Evolutionary conservation across 2,329 filamentous ascomycete genomes (phyloP).

Genomic region (Fusarium sp.): DNA sequence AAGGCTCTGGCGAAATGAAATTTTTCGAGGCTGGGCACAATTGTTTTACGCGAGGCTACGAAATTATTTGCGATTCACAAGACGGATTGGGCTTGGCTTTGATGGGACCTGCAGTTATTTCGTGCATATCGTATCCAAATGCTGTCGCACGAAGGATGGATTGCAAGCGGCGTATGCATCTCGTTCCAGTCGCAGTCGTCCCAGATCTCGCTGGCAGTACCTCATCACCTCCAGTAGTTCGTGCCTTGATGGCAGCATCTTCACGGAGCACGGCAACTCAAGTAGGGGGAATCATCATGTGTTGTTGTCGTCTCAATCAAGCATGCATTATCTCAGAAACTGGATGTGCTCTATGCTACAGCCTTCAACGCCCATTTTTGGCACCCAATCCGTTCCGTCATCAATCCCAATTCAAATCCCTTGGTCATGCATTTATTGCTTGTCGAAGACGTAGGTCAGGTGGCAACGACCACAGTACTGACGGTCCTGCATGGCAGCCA

Average conservation of each 20-base stretch:
- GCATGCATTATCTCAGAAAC: constrained; percentile 55
- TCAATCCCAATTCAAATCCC: constrained; percentile 46
- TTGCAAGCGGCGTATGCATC: neutral
- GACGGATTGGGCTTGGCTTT: neutral
- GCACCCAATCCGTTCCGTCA: constrained; percentile 49
- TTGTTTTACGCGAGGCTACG: constrained; percentile 41
- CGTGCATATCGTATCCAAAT: neutral
- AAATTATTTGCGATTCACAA: constrained; percentile 18
- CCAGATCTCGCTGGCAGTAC: neutral
- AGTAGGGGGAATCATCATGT: constrained; percentile 4
- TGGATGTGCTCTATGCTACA: constrained; percentile 58
- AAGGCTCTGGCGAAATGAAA: constrained; percentile 39
- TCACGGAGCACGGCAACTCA: neutral
- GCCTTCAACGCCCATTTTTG: constrained; percentile 55
- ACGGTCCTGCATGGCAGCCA: constrained; percentile 99
- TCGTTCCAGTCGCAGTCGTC: neutral
- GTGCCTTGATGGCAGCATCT: neutral
- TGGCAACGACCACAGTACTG: constrained; percentile 91
- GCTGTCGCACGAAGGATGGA: neutral
- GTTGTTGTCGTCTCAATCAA: constrained; percentile 48
- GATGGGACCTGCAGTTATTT: neutral
- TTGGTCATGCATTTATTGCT: constrained; percentile 62
- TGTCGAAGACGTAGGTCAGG: constrained; percentile 80
- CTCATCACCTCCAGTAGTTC: too few relatives aligned
- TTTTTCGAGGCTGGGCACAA: constrained; percentile 33